phyloP scores from a whole-genome alignment of 2,329 filamentous ascomycete species.

The Talaromyces sp. region DNA sequence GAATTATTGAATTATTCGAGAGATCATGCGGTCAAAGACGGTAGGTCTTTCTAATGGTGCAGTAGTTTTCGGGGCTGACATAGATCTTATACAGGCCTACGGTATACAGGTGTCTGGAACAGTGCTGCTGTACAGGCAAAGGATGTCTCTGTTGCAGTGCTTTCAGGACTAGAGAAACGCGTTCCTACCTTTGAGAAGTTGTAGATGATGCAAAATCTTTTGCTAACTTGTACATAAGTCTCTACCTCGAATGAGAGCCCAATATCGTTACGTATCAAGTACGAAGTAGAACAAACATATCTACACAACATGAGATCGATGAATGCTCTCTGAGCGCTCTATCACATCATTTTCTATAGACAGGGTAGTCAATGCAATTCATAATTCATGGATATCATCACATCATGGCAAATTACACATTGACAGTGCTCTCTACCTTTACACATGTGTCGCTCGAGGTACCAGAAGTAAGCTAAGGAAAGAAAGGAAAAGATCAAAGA shows the following conservation, averaged over 20 bases:
- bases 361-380: neutral
- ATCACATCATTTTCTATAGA: neutral
- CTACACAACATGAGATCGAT: neutral
- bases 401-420: neutral
- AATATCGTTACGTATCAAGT: neutral
- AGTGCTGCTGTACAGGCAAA: slow-evolving; percentile 73
- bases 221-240: neutral
- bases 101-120: slow-evolving; percentile 87
- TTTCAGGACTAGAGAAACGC: slow-evolving; percentile 72
- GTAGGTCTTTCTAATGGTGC: slow-evolving; percentile 46
- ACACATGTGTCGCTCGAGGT: neutral
- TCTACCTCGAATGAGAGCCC: neutral
- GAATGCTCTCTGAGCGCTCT: neutral
- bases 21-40: slow-evolving; percentile 73
- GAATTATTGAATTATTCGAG: slow-evolving; percentile 77
- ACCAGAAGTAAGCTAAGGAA: neutral
- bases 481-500: neutral
- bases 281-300: neutral
- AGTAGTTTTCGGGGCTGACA: neutral
- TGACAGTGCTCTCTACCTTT: neutral
- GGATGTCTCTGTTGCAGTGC: slow-evolving; percentile 70
- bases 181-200: slow-evolving; percentile 83
- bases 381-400: slow-evolving; percentile 4
- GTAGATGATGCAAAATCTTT: slow-evolving; percentile 36
- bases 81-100: slow-evolving; percentile 53